These are phyloP conservation scores for Solanum chacoense DNA, from an alignment of 305 asterid genomes.

Conservation along the genomic window DNA sequence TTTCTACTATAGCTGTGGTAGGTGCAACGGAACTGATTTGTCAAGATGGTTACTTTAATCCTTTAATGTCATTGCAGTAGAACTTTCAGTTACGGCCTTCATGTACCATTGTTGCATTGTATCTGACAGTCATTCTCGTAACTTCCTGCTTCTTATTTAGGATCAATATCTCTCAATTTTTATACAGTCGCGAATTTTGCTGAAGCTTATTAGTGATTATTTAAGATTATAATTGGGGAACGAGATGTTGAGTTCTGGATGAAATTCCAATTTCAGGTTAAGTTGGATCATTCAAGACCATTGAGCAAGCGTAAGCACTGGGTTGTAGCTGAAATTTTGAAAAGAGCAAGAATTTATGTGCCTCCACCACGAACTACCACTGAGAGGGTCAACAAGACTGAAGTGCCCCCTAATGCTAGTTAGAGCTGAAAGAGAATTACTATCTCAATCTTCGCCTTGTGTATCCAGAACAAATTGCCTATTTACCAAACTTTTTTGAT, in stretches of 20 bases:
- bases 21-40: background rate
- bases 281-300: slow-evolving; percentile 78
- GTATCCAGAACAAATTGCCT: background rate
- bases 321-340: slow-evolving; percentile 77
- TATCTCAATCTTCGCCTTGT: background rate
- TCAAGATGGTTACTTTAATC: background rate
- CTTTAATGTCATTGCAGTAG: background rate
- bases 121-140: background rate
- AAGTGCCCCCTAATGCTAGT: slow-evolving; percentile 15
- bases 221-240: background rate
- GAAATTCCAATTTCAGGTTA: slow-evolving; percentile 41
- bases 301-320: slow-evolving; percentile 73
- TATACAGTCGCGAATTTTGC: rapidly evolving
- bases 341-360: slow-evolving; percentile 53
- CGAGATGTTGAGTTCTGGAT: background rate
- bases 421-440: background rate
- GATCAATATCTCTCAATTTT: background rate
- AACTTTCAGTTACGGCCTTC: background rate
- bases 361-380: slow-evolving; percentile 20
- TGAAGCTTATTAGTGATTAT: background rate
- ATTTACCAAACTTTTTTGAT: background rate
- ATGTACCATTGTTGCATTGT: background rate
- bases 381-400: slow-evolving; percentile 4
- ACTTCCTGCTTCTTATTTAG: background rate
- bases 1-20: background rate